phyloP scores from a whole-genome alignment of 2,329 filamentous ascomycete species.

The Fusarium mexicanum region DNA sequence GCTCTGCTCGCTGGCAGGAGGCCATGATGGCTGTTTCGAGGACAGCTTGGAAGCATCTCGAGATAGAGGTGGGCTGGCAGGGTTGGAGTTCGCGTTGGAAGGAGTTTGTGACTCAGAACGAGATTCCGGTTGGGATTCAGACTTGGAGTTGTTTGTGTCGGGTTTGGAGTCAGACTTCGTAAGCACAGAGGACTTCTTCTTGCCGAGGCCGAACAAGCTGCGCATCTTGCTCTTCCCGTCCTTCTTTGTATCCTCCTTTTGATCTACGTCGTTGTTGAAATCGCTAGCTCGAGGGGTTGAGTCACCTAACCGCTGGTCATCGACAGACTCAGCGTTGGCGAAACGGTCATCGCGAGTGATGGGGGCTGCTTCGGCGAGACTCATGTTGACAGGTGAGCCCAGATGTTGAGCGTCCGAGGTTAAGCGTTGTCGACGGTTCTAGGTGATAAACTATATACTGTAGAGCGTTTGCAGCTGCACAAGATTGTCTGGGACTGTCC shows the following conservation, averaged over 20 bases:
- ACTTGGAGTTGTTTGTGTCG: conserved; percentile 21
- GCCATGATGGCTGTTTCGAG: conserved; percentile 54
- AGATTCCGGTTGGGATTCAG: conserved; percentile 24
- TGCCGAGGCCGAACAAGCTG: conserved; percentile 68
- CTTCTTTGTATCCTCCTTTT: conserved; percentile 31
- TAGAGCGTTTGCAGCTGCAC: background rate
- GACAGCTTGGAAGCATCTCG: conserved; percentile 52
- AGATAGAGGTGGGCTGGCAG: conserved; percentile 47
- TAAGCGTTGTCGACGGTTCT: background rate
- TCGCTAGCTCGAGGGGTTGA: conserved; percentile 47
- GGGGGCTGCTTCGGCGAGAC: conserved; percentile 44
- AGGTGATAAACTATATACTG: background rate
- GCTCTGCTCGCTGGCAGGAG: conserved; percentile 54
- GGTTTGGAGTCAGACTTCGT: conserved; percentile 25
- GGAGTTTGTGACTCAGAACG: conserved; percentile 42
- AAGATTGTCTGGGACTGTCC: conserved; percentile 16
- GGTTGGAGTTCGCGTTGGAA: conserved; percentile 48
- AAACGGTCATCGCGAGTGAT: conserved; percentile 31
- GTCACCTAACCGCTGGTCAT: conserved; percentile 44
- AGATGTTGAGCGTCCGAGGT: background rate
- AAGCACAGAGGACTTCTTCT: conserved; percentile 60
- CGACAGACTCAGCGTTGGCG: conserved; percentile 31
- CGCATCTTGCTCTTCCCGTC: conserved; percentile 61
- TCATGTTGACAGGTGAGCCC: conserved; percentile 38
- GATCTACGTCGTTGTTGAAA: conserved; percentile 56